Percentiles rank a stretch among this genome's conserved stretches.
Evolutionary conservation across 371 early-diverging fungal genomes (phyloP).

Genomic region (Mucor circinelloides): DNA sequence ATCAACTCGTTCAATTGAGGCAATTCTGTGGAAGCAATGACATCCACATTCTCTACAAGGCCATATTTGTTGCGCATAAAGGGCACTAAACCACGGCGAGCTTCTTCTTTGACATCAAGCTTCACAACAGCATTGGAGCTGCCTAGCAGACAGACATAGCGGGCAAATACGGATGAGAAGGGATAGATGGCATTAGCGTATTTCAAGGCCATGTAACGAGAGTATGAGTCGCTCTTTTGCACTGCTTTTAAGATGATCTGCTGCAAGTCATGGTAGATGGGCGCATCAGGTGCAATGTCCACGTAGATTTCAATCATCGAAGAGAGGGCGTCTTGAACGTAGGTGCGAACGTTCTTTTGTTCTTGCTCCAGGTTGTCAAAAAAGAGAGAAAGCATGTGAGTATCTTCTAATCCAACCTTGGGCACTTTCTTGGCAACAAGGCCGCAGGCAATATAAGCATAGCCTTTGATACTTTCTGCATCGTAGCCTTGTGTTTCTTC

Average conservation of each 20-base stretch:
- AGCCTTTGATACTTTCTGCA: constrained; percentile 76
- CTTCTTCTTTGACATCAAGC: constrained; percentile 78
- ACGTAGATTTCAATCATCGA: constrained; percentile 78
- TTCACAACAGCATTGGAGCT: constrained; percentile 64
- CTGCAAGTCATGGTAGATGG: constrained; percentile 53
- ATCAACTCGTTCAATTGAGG: constrained; percentile 55
- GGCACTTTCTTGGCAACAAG: constrained; percentile 78
- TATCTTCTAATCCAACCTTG: constrained; percentile 59
- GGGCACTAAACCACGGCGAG: constrained; percentile 55
- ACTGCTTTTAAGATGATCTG: constrained; percentile 58
- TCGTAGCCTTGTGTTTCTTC: constrained; percentile 48
- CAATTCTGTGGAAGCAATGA: constrained; percentile 40
- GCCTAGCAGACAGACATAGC: constrained; percentile 78
- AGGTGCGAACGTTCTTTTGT: constrained; percentile 66
- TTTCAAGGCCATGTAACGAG: constrained; percentile 64
- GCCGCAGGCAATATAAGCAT: constrained; percentile 84
- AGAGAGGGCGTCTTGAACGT: constrained; percentile 82
- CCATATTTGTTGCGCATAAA: constrained; percentile 40
- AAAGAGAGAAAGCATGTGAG: constrained; percentile 61
- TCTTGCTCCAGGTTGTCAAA: constrained; percentile 74
- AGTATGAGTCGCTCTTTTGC: constrained; percentile 51
- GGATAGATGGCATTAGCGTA: constrained; percentile 80
- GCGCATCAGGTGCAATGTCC: constrained; percentile 35
- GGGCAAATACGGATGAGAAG: constrained; percentile 69
- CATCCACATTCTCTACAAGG: constrained; percentile 25